Conservation (phyloP, 2,329 filamentous ascomycete genomes). For the Hymenoscyphus scutula region DNA sequence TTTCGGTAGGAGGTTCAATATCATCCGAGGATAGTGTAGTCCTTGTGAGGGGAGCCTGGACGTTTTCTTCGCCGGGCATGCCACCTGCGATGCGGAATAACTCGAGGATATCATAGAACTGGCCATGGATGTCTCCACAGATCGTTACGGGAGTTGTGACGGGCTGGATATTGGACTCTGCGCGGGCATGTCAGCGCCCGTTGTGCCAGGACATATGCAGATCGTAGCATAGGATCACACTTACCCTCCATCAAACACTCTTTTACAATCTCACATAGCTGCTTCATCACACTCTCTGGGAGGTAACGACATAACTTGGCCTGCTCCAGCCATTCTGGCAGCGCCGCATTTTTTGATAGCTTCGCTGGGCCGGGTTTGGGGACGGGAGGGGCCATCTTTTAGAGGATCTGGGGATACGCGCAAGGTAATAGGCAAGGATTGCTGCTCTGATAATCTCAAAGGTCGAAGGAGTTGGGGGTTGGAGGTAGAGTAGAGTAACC, state of each 20-base stretch:
- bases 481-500: background rate
- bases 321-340: slow-evolving; percentile 95
- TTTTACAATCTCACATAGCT: slow-evolving; percentile 97
- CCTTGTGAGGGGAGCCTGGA: slow-evolving; percentile 65
- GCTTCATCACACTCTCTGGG: slow-evolving; percentile 96
- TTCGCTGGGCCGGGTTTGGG: slow-evolving; percentile 90
- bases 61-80: slow-evolving; percentile 82
- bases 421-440: background rate
- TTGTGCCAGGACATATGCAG: background rate
- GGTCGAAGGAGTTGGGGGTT: background rate
- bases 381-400: slow-evolving; percentile 45
- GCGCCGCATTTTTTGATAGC: slow-evolving; percentile 75
- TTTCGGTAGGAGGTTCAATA: slow-evolving; percentile 85
- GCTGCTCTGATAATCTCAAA: background rate
- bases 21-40: slow-evolving; percentile 84
- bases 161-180: slow-evolving; percentile 98
- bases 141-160: slow-evolving; percentile 94
- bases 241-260: slow-evolving; percentile 97
- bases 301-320: slow-evolving; percentile 97
- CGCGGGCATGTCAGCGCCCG: slow-evolving; percentile 24
- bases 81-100: slow-evolving; percentile 95
- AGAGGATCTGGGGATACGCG: slow-evolving; percentile 13
- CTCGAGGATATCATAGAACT: slow-evolving; percentile 97
- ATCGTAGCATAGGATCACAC: slow-evolving; percentile 33
- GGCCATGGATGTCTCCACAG: slow-evolving; percentile 96